phyloP scores from a whole-genome alignment of 202 grass and related monocot genomes.

The Alloteropsis angusta region DNA sequence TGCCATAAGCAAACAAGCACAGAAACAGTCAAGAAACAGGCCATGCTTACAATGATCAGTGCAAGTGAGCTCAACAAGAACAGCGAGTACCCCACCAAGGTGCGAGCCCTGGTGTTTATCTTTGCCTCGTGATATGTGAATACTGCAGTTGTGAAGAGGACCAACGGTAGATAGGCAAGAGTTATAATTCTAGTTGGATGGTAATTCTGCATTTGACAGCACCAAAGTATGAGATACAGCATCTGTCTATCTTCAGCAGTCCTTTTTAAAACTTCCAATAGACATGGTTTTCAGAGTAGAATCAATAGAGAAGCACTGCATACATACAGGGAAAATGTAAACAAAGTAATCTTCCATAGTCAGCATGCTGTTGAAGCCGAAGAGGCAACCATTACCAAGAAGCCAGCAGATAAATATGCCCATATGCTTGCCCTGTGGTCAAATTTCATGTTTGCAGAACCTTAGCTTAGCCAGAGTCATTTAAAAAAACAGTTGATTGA shows the following conservation, averaged over 20 bases:
- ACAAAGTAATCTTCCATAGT: constrained; percentile 67
- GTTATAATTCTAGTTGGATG: constrained; percentile 59
- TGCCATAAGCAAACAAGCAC: neutral
- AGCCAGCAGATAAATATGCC: constrained; percentile 64
- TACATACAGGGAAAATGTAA: constrained; percentile 48
- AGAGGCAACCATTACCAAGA: constrained; percentile 67
- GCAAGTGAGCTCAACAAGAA: constrained; percentile 63
- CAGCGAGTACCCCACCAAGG: constrained; percentile 45
- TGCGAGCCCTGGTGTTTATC: constrained; percentile 51
- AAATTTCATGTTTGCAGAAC: neutral
- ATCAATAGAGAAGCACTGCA: neutral
- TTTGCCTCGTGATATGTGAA: constrained; percentile 62
- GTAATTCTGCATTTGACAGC: constrained; percentile 34
- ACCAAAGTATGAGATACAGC: neutral
- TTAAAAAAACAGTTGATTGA: neutral
- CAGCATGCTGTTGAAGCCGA: constrained; percentile 62
- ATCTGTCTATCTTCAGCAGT: neutral
- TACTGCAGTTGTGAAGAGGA: constrained; percentile 32
- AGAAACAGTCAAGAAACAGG: neutral
- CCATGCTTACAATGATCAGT: constrained; percentile 38
- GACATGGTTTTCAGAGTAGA: neutral
- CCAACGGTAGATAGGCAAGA: constrained; percentile 67
- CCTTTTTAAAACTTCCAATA: neutral
- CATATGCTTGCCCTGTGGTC: constrained; percentile 43
- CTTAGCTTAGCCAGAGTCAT: neutral